Percentiles rank a stretch among this genome's conserved stretches.
phyloP scores from a whole-genome alignment of 2,329 filamentous ascomycete genomes.

The Penicillium oxalicum region DNA sequence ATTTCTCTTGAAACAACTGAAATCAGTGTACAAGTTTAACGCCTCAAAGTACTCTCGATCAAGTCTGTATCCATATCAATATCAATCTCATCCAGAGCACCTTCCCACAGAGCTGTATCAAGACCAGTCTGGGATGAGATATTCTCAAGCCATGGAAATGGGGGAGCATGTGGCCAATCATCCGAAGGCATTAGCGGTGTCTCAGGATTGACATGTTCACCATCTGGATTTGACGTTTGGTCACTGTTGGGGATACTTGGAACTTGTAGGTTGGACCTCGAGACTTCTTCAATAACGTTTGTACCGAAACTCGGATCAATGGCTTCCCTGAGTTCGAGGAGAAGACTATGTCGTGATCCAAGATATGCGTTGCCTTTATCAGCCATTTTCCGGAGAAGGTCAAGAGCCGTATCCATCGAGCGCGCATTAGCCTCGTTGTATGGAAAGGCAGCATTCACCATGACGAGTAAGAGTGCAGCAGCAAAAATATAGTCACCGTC shows the following conservation, averaged over 20 bases:
- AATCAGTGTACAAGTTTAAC: slow-evolving; percentile 6
- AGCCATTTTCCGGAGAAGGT: slow-evolving; percentile 47
- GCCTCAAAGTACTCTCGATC: slow-evolving; percentile 29
- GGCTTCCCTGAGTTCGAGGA: slow-evolving; percentile 32
- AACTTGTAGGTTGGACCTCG: slow-evolving; percentile 2
- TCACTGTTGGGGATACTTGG: slow-evolving; percentile 15
- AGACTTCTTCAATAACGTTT: background rate
- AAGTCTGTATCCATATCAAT: slow-evolving; percentile 40
- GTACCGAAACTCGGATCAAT: slow-evolving; percentile 19
- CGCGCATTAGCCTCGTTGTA: slow-evolving; percentile 37
- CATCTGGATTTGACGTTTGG: slow-evolving; percentile 7
- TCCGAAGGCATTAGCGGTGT: slow-evolving; percentile 2
- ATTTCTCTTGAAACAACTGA: background rate
- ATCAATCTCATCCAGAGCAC: slow-evolving; percentile 36
- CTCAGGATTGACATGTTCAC: background rate
- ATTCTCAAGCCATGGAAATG: slow-evolving; percentile 23
- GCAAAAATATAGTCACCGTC: slow-evolving; percentile 54
- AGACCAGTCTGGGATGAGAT: slow-evolving; percentile 33
- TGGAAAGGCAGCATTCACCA: slow-evolving; percentile 51
- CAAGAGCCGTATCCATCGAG: slow-evolving; percentile 45
- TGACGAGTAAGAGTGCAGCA: slow-evolving; percentile 49
- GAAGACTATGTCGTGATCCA: slow-evolving; percentile 34
- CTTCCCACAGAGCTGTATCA: slow-evolving; percentile 38
- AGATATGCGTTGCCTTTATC: slow-evolving; percentile 50
- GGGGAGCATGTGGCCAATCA: slow-evolving; percentile 17